Conservation (phyloP, 169 alveolate species). For the Blepharisma undulans region DNA sequence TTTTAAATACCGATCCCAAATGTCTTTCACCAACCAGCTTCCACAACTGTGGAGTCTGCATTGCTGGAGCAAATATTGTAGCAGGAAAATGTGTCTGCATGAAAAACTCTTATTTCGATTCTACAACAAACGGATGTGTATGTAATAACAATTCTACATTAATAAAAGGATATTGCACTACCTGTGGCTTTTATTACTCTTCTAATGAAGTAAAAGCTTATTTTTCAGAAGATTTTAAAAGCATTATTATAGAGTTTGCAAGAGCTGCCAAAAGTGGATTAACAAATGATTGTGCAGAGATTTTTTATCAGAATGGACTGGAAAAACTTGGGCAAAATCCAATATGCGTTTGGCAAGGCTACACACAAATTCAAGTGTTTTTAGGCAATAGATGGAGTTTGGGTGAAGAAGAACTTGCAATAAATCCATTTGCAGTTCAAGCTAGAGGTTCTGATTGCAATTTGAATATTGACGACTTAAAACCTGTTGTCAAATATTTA, state of each 20-base stretch:
- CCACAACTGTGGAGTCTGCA: no score
- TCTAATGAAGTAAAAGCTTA: background rate
- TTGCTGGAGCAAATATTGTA: no score
- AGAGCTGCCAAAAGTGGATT: background rate
- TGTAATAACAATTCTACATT: background rate
- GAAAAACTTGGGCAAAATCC: background rate
- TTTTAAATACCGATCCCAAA: no score
- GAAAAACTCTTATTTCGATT: background rate
- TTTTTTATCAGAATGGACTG: background rate
- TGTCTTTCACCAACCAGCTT: no score
- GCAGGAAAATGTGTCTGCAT: background rate
- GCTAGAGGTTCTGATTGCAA: background rate
- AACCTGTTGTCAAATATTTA: background rate
- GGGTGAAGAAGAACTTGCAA: background rate
- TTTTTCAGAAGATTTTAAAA: background rate
- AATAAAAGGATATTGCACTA: background rate
- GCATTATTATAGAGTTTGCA: background rate
- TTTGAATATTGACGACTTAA: background rate
- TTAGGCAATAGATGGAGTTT: background rate
- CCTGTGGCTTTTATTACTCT: background rate
- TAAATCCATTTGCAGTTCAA: background rate
- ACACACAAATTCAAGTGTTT: background rate
- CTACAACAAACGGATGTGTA: background rate
- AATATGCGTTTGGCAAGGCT: background rate
- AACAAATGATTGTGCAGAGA: background rate